Percentiles rank a stretch among this genome's conserved stretches.
These are phyloP conservation scores for Aspergillus saccharolyticus DNA, from an alignment of 495 filamentous ascomycete species.

Conservation along the genomic window DNA sequence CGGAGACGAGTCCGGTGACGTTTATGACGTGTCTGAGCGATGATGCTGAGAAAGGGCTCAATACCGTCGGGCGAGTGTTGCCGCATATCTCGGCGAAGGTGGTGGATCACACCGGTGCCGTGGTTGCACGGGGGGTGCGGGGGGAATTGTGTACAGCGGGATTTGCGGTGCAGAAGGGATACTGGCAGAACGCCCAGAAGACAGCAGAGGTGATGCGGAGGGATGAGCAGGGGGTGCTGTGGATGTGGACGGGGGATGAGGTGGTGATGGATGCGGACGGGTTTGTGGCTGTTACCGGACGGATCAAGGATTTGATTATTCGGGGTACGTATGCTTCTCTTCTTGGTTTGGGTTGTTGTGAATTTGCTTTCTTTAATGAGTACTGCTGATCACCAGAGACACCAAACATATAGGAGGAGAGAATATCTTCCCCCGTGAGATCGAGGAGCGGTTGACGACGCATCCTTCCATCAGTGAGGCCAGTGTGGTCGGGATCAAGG, in stretches of 20 bases:
- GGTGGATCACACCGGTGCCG: constrained; percentile 50
- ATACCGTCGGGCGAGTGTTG: constrained; percentile 18
- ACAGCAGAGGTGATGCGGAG: constrained; percentile 60
- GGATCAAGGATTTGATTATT: constrained; percentile 61
- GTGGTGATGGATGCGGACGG: constrained; percentile 3
- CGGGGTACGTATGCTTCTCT: no score
- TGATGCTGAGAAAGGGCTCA: not conserved
- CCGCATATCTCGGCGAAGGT: constrained; percentile 72
- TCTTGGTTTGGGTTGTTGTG: no score
- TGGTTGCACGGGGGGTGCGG: no score
- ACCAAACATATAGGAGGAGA: no score
- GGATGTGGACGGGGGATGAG: constrained; percentile 19
- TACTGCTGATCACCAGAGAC: no score
- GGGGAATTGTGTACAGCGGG: constrained; percentile 75
- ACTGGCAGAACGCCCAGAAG: constrained; percentile 61
- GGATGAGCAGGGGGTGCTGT: constrained; percentile 12
- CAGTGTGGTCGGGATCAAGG: no score
- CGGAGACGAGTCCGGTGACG: constrained; percentile 17
- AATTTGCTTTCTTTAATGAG: no score
- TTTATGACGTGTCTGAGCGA: constrained; percentile 14
- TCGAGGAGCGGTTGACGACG: constrained; percentile 57
- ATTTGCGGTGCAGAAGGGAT: constrained; percentile 76
- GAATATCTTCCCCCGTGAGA: constrained; percentile 71
- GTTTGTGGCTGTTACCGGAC: constrained; percentile 35
- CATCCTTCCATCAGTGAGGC: constrained; percentile 55